These are phyloP conservation scores for Penicillium verrucosum DNA, from an alignment of 2,329 filamentous ascomycete species.

Conservation along the genomic window DNA sequence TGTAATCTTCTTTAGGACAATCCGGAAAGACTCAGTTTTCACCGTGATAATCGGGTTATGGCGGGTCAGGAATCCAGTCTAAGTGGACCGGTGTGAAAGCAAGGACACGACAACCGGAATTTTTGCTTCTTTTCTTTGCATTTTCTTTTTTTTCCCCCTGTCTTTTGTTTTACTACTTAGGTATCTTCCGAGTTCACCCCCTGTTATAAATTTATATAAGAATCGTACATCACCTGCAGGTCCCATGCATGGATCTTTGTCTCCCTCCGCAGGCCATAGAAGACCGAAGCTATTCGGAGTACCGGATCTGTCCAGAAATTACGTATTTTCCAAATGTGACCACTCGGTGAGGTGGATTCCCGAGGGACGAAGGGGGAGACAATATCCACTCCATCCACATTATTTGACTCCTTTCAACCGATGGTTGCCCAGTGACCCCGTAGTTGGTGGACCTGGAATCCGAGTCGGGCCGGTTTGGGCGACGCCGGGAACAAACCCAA, in stretches of 20 bases:
- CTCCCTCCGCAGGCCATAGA: constrained; percentile 2
- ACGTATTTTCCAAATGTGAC: constrained; percentile 21
- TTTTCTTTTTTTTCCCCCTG: neutral
- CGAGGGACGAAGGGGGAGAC: constrained; percentile 16
- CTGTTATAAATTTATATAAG: neutral
- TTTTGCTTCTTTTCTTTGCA: constrained; percentile 3
- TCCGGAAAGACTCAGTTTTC: constrained; percentile 12
- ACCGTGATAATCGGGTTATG: constrained; percentile 17
- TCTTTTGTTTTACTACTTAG: neutral
- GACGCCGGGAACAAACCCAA: constrained; percentile 23
- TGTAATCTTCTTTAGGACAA: constrained; percentile 15
- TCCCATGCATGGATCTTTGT: neutral
- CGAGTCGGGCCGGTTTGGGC: constrained; percentile 28
- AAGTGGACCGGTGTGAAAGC: constrained; percentile 23
- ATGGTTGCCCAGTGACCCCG: constrained; percentile 24
- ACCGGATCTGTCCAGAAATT: constrained; percentile 10
- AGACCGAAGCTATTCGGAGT: neutral
- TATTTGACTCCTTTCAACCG: constrained; percentile 16
- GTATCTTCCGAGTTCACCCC: neutral
- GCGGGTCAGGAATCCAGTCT: constrained; percentile 21
- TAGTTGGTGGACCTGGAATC: constrained; percentile 26
- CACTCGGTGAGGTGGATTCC: constrained; percentile 24
- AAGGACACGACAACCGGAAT: constrained; percentile 12
- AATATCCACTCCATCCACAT: constrained; percentile 13
- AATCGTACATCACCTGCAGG: neutral